Percentiles rank a stretch among this genome's conserved stretches.
Conservation (phyloP, 176 grass and related monocot genomes). For the Typha latifolia region DNA sequence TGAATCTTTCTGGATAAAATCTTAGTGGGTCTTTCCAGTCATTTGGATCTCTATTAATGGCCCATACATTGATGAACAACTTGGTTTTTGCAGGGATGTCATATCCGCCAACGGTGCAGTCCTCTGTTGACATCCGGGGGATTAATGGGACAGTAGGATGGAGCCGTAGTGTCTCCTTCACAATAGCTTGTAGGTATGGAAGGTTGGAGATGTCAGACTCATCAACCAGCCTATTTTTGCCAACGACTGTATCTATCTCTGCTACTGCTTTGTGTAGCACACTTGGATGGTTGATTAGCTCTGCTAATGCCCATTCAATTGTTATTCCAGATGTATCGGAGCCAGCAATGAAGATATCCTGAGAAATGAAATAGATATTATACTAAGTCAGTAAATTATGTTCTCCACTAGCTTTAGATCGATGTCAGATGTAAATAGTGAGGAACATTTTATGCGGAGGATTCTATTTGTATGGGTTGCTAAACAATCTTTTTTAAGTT, state of each 20-base stretch:
- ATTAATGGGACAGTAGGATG: constrained; percentile 39
- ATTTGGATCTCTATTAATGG: constrained; percentile 46
- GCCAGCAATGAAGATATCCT: constrained; percentile 48
- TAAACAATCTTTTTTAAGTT: no score
- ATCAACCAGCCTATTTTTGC: constrained; percentile 26
- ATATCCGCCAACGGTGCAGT: constrained; percentile 24
- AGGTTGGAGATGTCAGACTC: constrained; percentile 55
- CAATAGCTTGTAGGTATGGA: constrained; percentile 52
- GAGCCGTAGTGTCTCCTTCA: constrained; percentile 63
- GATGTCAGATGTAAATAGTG: background rate
- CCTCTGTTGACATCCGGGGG: constrained; percentile 25
- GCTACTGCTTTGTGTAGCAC: constrained; percentile 21
- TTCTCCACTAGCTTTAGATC: no score
- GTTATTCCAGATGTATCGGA: constrained; percentile 43
- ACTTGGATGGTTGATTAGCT: constrained; percentile 56
- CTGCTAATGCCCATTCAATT: constrained; percentile 64
- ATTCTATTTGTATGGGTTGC: no score
- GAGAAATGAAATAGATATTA: background rate
- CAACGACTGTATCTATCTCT: constrained; percentile 54
- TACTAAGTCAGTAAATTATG: no score
- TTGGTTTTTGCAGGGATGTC: constrained; percentile 27
- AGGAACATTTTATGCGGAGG: background rate
- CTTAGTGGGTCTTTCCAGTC: constrained; percentile 42
- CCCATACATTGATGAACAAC: constrained; percentile 54
- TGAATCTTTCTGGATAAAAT: constrained; percentile 70